Percentiles rank a stretch among this genome's conserved stretches.
Conservation (phyloP, 1,139 yeast genomes). For the Suhomyces bribrorum region DNA sequence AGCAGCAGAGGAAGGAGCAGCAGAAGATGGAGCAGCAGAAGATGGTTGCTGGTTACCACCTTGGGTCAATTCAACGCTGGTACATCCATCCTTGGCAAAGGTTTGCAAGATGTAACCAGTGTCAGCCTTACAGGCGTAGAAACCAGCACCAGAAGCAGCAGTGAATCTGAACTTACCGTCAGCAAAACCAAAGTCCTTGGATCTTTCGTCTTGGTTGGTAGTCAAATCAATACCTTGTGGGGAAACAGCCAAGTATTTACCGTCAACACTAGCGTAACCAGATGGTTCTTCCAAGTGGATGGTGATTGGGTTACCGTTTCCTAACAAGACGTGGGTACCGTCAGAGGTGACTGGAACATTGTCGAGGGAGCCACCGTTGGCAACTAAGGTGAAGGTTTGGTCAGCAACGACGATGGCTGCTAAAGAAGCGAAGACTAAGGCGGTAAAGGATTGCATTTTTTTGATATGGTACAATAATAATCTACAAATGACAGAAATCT, state of each 20-base stretch:
- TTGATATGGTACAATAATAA: slow-evolving; percentile 1
- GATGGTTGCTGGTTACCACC: slow-evolving; percentile 4
- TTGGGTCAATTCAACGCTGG: slow-evolving; percentile 16
- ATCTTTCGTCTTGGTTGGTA: slow-evolving; percentile 19
- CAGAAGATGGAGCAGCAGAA: slow-evolving; percentile 5
- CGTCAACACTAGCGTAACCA: slow-evolving; percentile 27
- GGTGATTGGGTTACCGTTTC: slow-evolving; percentile 21
- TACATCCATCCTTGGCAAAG: slow-evolving; percentile 19
- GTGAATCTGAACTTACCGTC: slow-evolving; percentile 29
- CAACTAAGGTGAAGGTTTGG: slow-evolving; percentile 29
- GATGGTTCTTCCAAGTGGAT: slow-evolving; percentile 33
- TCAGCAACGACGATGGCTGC: slow-evolving; percentile 34
- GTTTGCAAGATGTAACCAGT: slow-evolving; percentile 13
- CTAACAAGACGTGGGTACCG: slow-evolving; percentile 19
- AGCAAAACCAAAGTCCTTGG: slow-evolving; percentile 30
- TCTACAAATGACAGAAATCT: no score
- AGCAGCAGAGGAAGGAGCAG: slow-evolving; percentile 5
- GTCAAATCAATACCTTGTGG: slow-evolving; percentile 17
- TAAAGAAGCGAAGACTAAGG: slow-evolving; percentile 27
- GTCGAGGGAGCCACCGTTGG: slow-evolving; percentile 25
- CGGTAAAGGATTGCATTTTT: slow-evolving; percentile 23
- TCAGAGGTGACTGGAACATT: slow-evolving; percentile 23
- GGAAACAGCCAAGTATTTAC: slow-evolving; percentile 20
- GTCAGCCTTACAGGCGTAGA: slow-evolving; percentile 29
- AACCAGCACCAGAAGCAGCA: slow-evolving; percentile 17